These are phyloP conservation scores for Andrographis paniculata DNA, from an alignment of 305 asterid species.

Conservation along the genomic window DNA sequence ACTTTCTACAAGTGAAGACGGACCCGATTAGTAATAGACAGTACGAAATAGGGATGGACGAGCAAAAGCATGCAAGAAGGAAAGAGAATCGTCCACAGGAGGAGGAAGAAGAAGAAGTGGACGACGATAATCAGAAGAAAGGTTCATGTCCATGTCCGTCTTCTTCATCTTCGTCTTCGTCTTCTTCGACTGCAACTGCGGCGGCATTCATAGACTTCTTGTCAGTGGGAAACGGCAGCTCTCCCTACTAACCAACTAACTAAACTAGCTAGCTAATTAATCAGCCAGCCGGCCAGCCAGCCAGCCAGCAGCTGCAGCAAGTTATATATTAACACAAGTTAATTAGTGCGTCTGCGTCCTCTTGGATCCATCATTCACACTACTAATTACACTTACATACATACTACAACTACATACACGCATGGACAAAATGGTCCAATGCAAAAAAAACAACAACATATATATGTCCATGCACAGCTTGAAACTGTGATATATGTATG, in stretches of 20 bases:
- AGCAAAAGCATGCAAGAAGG: not conserved
- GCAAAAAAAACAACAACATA: too few species aligned
- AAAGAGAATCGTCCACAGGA: slow-evolving; percentile 1
- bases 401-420: too few species aligned
- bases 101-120: slow-evolving; percentile 14
- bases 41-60: slow-evolving; percentile 6
- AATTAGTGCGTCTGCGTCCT: too few species aligned
- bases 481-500: too few species aligned
- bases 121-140: too few species aligned
- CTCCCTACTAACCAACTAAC: not conserved
- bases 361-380: too few species aligned
- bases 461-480: too few species aligned
- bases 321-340: too few species aligned
- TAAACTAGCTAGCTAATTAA: not conserved
- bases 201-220: slow-evolving; percentile 38
- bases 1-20: slow-evolving; percentile 60
- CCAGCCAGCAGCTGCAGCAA: too few species aligned
- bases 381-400: too few species aligned
- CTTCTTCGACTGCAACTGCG: not conserved
- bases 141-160: not conserved
- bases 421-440: too few species aligned
- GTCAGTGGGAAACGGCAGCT: slow-evolving; percentile 7
- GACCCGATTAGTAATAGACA: slow-evolving; percentile 53
- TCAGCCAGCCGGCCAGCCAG: not conserved
- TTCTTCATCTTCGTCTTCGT: too few species aligned